Evolutionary conservation across 2,329 filamentous ascomycete genomes (phyloP).

Genomic region (Xylariales sp.): DNA sequence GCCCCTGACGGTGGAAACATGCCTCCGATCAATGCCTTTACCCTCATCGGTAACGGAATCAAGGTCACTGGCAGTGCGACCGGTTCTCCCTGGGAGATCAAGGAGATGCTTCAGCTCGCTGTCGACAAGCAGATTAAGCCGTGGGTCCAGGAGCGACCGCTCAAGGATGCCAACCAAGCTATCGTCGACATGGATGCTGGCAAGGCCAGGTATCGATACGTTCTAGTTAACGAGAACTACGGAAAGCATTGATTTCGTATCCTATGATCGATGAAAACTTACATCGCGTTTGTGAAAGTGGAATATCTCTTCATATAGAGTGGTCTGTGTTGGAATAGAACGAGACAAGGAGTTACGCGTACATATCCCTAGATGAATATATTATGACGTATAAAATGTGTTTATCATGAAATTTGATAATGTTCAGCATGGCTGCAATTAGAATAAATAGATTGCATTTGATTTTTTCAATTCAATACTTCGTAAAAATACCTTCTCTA

Average conservation of each 20-base stretch:
- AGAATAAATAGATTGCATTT: no score
- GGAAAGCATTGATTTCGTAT: constrained; percentile 19
- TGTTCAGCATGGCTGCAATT: no score
- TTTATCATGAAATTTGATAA: no score
- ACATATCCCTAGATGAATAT: no score
- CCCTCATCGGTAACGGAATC: constrained; percentile 52
- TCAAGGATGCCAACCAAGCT: constrained; percentile 55
- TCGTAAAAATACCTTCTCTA: no score
- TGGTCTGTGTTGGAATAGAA: no score
- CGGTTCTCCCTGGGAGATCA: constrained; percentile 53
- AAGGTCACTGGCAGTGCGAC: constrained; percentile 44
- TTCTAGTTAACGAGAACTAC: constrained; percentile 38
- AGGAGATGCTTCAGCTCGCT: constrained; percentile 57
- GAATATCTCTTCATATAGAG: no score
- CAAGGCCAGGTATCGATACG: constrained; percentile 47
- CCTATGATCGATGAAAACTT: no score
- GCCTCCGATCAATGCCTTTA: constrained; percentile 47
- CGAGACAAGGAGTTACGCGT: no score
- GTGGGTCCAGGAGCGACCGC: constrained; percentile 49
- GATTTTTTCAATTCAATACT: no score
- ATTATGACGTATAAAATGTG: no score
- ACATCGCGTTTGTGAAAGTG: no score
- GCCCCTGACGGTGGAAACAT: constrained; percentile 53
- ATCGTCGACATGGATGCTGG: constrained; percentile 54
- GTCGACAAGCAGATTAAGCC: constrained; percentile 54